Evolutionary conservation across 2,329 filamentous ascomycete species (phyloP).

Genomic region (Lasiodiplodia hormozganensis): DNA sequence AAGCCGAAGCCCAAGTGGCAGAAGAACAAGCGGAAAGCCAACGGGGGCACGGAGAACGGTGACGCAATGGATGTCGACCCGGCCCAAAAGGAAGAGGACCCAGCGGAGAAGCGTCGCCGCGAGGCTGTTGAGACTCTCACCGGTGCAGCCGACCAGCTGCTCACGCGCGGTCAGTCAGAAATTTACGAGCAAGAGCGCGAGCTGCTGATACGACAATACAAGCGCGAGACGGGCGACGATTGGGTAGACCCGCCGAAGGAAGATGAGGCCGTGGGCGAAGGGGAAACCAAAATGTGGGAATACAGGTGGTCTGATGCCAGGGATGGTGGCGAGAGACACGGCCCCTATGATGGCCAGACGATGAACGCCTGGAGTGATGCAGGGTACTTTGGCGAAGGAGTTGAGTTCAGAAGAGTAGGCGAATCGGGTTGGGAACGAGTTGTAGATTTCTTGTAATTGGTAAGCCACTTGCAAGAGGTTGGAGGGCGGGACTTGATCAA

Average conservation of each 20-base stretch:
- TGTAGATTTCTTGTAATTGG: constrained; percentile 36
- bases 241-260: constrained; percentile 68
- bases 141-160: constrained; percentile 84
- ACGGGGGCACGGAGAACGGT: constrained; percentile 39
- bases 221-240: constrained; percentile 82
- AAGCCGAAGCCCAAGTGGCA: constrained; percentile 68
- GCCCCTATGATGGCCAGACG: constrained; percentile 81
- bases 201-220: constrained; percentile 80
- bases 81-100: constrained; percentile 60
- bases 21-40: constrained; percentile 57
- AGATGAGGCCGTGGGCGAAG: constrained; percentile 37
- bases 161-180: constrained; percentile 83
- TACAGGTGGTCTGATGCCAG: constrained; percentile 91
- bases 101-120: constrained; percentile 72
- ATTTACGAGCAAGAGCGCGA: constrained; percentile 92
- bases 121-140: constrained; percentile 82
- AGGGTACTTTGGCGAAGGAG: constrained; percentile 90
- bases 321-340: constrained; percentile 79
- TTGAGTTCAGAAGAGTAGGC: constrained; percentile 62
- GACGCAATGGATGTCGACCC: constrained; percentile 74
- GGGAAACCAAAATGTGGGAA: constrained; percentile 72
- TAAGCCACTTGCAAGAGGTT: background rate
- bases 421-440: constrained; percentile 52
- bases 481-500: constrained; percentile 2
- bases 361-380: constrained; percentile 93